Base-by-base conservation (phyloP, 2,329 filamentous ascomycete genomes). In the Alternaria ventricosa region DNA sequence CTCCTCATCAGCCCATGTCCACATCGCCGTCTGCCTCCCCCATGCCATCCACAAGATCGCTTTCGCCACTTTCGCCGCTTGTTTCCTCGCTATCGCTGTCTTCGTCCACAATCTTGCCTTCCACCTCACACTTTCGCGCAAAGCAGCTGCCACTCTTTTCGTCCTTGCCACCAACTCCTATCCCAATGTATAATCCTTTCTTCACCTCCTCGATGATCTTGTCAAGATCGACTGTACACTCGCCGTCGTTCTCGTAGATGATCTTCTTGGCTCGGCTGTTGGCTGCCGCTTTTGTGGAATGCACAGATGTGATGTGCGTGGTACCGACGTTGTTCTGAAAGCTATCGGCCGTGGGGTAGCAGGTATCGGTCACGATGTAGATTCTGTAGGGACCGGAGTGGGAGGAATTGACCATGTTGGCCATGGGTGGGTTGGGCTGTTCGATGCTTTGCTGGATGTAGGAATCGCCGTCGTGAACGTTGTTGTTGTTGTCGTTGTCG, bases 111-210 rank as follows among this genome's bases (percentile, higher is more conserved):
- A 70, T 63, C n/a, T 69, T 71, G 9, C 64, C 55, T 27, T 74
- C 71, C 6, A 74, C 71, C 54, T 71, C 69, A 46, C 70, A 73
- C 33, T 72, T 74, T 18, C 69, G 58, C 33, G 71, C 71, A 56
- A 70, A 74, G 55, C 67, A 71, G 10, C 57, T 50, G 3, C 57
- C 60, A 2, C 63, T 44, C 9, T 57, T 60, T 6, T 61, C 64
- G 10, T 66, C 63, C 12, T 63, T 66, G 6, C 66, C 69, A 11
- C 69, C 69, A 2, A 73, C 49, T 0, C 71, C 71, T 11, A 74
- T 74, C 5, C 70, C 70, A 5, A 63, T 71, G 20, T 71, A 74
- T 15, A 74, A 33, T 1, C 70, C 71, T n/a, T 64, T 45, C 30
- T 64, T 68, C 15, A 67, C 41, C 36, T 74, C 69, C 56, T 73